Conservation (phyloP, 441 rosid genomes). For the Eruca vesicaria region DNA sequence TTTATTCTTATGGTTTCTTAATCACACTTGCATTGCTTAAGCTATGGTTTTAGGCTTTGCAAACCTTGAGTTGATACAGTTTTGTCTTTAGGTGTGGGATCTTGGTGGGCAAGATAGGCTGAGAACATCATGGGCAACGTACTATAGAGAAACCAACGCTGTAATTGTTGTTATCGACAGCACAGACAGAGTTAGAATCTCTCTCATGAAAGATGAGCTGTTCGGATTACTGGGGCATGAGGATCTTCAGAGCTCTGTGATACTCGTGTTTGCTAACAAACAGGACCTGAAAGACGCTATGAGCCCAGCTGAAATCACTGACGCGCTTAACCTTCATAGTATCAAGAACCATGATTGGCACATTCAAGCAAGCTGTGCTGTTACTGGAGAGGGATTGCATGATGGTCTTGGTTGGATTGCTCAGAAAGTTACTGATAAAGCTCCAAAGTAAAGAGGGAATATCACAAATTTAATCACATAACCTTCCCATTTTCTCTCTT, state of each 20-base stretch:
- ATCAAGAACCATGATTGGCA: conserved; percentile 99
- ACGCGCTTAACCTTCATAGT: conserved; percentile 87
- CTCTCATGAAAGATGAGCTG: conserved; percentile 88
- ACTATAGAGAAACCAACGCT: conserved; percentile 88
- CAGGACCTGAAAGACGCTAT: conserved; percentile 96
- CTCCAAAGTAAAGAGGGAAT: conserved; percentile 22
- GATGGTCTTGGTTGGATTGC: conserved; percentile 96
- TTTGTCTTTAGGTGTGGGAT: conserved; percentile 74
- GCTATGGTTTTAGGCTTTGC: not conserved
- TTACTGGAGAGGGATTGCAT: conserved; percentile 81
- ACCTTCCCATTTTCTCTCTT: not conserved
- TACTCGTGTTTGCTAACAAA: conserved; percentile 92
- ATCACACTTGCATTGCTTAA: not conserved
- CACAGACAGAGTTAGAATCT: conserved; percentile 81
- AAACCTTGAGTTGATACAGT: not conserved
- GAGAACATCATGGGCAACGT: conserved; percentile 92
- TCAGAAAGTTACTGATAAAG: conserved; percentile 81
- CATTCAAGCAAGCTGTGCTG: conserved; percentile 91
- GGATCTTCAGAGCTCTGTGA: conserved; percentile 69
- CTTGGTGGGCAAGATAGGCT: conserved; percentile 95
- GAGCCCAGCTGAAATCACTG: conserved; percentile 93
- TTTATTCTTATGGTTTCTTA: not conserved
- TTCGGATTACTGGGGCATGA: conserved; percentile 74
- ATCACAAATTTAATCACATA: not conserved
- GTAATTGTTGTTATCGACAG: conserved; percentile 84